phyloP scores from a whole-genome alignment of 2,329 filamentous ascomycete genomes.

The Penicillium sp. region DNA sequence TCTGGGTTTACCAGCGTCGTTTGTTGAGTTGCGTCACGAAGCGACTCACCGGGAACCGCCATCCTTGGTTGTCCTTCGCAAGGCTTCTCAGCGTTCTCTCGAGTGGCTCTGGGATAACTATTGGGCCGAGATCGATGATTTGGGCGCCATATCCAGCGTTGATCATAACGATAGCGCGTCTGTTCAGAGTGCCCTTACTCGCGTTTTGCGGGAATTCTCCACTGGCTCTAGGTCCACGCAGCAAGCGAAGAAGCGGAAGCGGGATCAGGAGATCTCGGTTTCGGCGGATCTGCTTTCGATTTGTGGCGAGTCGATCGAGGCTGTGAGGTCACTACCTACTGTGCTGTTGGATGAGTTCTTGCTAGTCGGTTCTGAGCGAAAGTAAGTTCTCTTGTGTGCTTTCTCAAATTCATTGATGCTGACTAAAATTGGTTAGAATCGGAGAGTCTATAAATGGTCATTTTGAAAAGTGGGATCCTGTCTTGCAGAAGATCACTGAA shows the following conservation, averaged over 20 bases:
- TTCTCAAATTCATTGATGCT: neutral
- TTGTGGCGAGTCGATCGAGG: slow-evolving; percentile 24
- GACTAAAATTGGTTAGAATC: slow-evolving; percentile 16
- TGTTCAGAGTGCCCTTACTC: slow-evolving; percentile 19
- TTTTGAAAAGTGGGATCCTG: slow-evolving; percentile 37
- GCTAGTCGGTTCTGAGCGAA: slow-evolving; percentile 27
- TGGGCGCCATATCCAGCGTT: slow-evolving; percentile 1
- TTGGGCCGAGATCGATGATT: slow-evolving; percentile 60
- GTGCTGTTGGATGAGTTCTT: slow-evolving; percentile 29
- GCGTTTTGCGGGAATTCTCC: slow-evolving; percentile 18
- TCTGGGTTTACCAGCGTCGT: slow-evolving; percentile 58
- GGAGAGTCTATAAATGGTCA: slow-evolving; percentile 28
- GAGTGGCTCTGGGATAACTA: slow-evolving; percentile 89
- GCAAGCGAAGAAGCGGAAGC: slow-evolving; percentile 31
- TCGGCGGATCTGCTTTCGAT: slow-evolving; percentile 28
- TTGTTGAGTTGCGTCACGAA: slow-evolving; percentile 87
- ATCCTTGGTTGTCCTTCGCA: slow-evolving; percentile 69
- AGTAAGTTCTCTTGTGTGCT: slow-evolving; percentile 21
- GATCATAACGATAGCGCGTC: slow-evolving; percentile 12
- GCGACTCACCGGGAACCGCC: slow-evolving; percentile 88
- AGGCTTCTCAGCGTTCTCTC: slow-evolving; percentile 68
- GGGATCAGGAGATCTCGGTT: slow-evolving; percentile 21
- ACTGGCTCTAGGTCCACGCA: slow-evolving; percentile 8
- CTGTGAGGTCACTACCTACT: slow-evolving; percentile 19
- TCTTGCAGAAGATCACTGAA: slow-evolving; percentile 38